A percentile compares a stretch with the other conserved stretches of the same genome.
Evolutionary conservation across 306 rosid species (phyloP).

Genomic region (Acacia melanoxylon): DNA sequence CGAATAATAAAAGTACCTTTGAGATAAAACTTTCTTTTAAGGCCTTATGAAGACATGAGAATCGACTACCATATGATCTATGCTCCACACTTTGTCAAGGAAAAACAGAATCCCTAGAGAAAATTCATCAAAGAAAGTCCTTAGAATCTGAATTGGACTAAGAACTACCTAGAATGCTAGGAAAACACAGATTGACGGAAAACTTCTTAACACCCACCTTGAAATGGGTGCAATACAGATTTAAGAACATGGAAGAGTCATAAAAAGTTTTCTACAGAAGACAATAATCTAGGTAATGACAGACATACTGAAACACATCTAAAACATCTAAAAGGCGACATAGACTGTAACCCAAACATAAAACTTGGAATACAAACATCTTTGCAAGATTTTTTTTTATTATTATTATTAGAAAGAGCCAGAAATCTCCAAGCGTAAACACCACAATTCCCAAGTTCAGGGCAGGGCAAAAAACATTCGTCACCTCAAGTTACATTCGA

Average conservation of each 20-base stretch:
- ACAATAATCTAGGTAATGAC: constrained; percentile 4
- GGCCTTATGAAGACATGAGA: constrained; percentile 42
- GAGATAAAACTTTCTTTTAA: constrained; percentile 38
- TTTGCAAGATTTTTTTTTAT: background rate
- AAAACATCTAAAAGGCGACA: background rate
- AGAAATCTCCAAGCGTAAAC: background rate
- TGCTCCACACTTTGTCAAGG: constrained; percentile 41
- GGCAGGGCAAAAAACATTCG: background rate
- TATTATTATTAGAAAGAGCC: background rate
- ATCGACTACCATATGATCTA: constrained; percentile 43
- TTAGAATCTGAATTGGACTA: constrained; percentile 28
- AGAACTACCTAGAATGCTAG: constrained; percentile 17
- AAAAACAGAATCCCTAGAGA: constrained; percentile 41
- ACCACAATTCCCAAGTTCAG: background rate
- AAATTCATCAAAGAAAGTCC: constrained; percentile 37
- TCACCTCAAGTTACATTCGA: constrained; percentile 1
- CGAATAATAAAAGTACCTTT: constrained; percentile 28
- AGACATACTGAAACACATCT: constrained; percentile 1
- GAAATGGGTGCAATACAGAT: background rate
- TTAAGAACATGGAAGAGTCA: background rate
- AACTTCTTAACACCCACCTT: constrained; percentile 12
- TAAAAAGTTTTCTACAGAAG: background rate
- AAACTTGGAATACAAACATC: background rate
- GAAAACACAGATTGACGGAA: background rate
- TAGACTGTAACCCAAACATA: background rate